Base-by-base conservation (phyloP, 2,329 filamentous ascomycete species). In the Amylocarpus encephaloides region DNA sequence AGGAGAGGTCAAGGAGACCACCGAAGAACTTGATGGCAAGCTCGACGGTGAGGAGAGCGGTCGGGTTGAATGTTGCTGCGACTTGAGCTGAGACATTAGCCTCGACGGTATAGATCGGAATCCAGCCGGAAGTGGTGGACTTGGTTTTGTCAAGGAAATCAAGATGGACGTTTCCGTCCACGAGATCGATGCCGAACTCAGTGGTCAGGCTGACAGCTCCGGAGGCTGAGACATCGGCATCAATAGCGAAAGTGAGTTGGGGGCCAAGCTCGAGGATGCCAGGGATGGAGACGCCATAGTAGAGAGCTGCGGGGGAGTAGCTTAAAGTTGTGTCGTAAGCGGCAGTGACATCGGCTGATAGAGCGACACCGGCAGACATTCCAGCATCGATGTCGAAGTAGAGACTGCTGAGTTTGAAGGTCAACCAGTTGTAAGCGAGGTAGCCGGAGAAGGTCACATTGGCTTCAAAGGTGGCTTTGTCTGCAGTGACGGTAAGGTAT, bases 371-470 rank as follows among this genome's bases (percentile, higher is more conserved):
- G 2, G 69, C 66, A 13, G 62, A 63, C 46, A 73, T 63, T 18
- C 59, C 56, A 18, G 70, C 64, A 46, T 72, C 69, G 52, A 74
- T 64, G 52, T 74, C 70, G 40, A 74, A 70, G 58, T 68, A 69
- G 5, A 74, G 63, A 22, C 62, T 57, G 39, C 70, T 57, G 5
- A 71, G 57, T 36, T 63, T 59, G 36, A 62, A 60, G n/a, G 53
- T 52, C 42, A 63, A 59, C 53, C 72, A 67, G 53, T 67, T 67
- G 60, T 71, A 73, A 43, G 64, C 62, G n/a, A 74, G 62, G 50
- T 68, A 67, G 32, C 71, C 71, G 1, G 70, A 72, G 40, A 74
- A 67, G 12, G 67, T 68, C 35, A 71, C 61, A 15, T 62, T 62
- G 19, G 67, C 63, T 15, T 62, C 62, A 47, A 74, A 64, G 42